Evolutionary conservation across 352 stramenopile genomes (phyloP).

Genomic region (Globisporangium carolinianum): DNA sequence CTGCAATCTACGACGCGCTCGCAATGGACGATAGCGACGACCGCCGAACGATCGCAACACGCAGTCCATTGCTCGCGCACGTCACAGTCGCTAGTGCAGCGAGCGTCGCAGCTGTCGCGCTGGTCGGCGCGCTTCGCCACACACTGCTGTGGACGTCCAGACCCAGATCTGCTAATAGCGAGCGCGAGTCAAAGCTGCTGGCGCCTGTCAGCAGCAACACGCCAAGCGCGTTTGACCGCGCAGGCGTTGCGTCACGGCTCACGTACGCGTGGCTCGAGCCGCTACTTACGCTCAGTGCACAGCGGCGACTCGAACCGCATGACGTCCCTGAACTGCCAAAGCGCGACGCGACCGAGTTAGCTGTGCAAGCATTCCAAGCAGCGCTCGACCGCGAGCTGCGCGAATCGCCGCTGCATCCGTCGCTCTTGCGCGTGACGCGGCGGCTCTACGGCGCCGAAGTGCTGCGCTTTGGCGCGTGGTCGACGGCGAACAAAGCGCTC

Average conservation of each 20-base stretch:
- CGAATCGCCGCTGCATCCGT: slow-evolving; percentile 7
- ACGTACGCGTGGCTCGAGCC: slow-evolving; percentile 65
- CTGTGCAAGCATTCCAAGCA: slow-evolving; percentile 32
- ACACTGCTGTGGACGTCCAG: too few species aligned
- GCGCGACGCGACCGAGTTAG: slow-evolving; percentile 37
- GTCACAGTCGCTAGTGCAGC: neutral
- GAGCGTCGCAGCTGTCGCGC: neutral
- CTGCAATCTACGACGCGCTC: slow-evolving; percentile 11
- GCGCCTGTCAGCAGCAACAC: neutral
- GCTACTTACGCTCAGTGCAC: slow-evolving; percentile 42
- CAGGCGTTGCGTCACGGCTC: slow-evolving; percentile 47
- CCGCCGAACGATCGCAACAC: neutral
- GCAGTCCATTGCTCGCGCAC: neutral
- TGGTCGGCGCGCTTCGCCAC: slow-evolving; percentile 12
- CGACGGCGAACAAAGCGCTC: slow-evolving; percentile 63
- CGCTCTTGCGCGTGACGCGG: slow-evolving; percentile 46
- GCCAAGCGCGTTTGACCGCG: slow-evolving; percentile 41
- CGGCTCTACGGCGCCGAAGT: slow-evolving; percentile 60
- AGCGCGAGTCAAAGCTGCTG: neutral
- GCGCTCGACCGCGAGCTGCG: slow-evolving; percentile 34
- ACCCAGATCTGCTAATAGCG: neutral
- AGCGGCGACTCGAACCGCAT: slow-evolving; percentile 45
- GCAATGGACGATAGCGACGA: neutral
- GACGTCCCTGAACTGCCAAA: slow-evolving; percentile 52
- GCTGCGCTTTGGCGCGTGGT: slow-evolving; percentile 55